phyloP scores from a whole-genome alignment of 345 rosid genomes.

The Eutrema japonicum region DNA sequence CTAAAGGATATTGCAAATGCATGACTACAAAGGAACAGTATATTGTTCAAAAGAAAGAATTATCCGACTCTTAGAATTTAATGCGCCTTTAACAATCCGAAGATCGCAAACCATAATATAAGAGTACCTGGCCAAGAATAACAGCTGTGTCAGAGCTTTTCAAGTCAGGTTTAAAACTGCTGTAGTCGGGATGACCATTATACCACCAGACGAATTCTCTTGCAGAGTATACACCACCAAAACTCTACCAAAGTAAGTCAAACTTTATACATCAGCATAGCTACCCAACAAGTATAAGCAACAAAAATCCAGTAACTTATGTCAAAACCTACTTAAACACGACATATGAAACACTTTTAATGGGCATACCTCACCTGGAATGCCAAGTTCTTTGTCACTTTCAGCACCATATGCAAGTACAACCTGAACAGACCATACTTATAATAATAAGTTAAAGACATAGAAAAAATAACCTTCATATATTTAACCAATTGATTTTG shows the following conservation, averaged over 20 bases:
- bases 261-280: neutral
- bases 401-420: conserved; percentile 97
- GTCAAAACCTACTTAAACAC: neutral
- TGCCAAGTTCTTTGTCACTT: conserved; percentile 80
- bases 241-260: conserved; percentile 50
- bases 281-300: conserved; percentile 8
- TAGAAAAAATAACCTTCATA: neutral
- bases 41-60: conserved; percentile 9
- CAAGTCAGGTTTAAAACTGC: conserved; percentile 68
- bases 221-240: conserved; percentile 77
- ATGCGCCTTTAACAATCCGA: neutral
- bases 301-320: conserved; percentile 15
- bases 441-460: conserved; percentile 8
- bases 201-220: conserved; percentile 99
- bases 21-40: conserved; percentile 1
- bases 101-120: neutral
- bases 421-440: conserved; percentile 56
- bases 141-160: conserved; percentile 73
- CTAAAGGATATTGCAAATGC: neutral
- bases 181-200: conserved; percentile 88
- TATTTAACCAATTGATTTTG: too few relatives aligned
- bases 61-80: neutral
- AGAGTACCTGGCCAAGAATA: conserved; percentile 80
- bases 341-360: neutral
- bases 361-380: conserved; percentile 80